phyloP scores from a whole-genome alignment of 192 early-diverging fungal genomes.

The Neocallimastix lanati region DNA sequence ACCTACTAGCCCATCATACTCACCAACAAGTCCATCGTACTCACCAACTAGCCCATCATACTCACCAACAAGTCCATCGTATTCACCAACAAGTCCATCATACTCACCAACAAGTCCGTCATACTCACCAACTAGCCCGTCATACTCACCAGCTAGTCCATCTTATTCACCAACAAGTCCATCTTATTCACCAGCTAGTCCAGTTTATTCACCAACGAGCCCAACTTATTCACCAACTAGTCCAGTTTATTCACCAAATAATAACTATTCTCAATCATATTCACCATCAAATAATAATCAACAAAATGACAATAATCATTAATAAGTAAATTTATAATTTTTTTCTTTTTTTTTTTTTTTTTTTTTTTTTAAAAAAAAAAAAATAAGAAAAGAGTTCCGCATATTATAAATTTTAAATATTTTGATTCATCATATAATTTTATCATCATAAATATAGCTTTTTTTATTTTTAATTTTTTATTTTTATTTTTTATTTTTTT shows the following conservation, averaged over 20 bases:
- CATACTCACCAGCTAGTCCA: slow-evolving; percentile 52
- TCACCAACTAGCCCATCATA: slow-evolving; percentile 54
- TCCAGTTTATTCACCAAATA: slow-evolving; percentile 57
- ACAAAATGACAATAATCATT: not conserved
- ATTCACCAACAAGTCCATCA: slow-evolving; percentile 54
- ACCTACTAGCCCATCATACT: slow-evolving; percentile 49
- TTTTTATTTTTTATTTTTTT: no score
- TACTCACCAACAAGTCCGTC: slow-evolving; percentile 48
- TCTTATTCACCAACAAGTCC: slow-evolving; percentile 55
- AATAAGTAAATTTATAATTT: no score
- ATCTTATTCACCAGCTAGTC: slow-evolving; percentile 54
- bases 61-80: slow-evolving; percentile 48
- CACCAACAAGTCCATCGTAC: slow-evolving; percentile 58
- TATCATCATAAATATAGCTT: no score
- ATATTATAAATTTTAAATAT: no score
- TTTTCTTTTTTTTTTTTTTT: no score
- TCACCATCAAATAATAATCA: slow-evolving; percentile 6
- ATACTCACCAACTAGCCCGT: slow-evolving; percentile 34
- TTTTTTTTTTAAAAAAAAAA: no score
- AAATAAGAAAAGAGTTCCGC: no score
- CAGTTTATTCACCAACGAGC: slow-evolving; percentile 46
- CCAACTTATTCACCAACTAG: slow-evolving; percentile 59
- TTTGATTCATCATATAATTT: no score
- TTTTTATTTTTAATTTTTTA: no score
- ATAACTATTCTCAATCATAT: slow-evolving; percentile 20